Evolutionary conservation across 2,329 filamentous ascomycete genomes (phyloP), one percentile per base, ranked within the genome.

Genomic region (Microdochium bolleyi): DNA sequence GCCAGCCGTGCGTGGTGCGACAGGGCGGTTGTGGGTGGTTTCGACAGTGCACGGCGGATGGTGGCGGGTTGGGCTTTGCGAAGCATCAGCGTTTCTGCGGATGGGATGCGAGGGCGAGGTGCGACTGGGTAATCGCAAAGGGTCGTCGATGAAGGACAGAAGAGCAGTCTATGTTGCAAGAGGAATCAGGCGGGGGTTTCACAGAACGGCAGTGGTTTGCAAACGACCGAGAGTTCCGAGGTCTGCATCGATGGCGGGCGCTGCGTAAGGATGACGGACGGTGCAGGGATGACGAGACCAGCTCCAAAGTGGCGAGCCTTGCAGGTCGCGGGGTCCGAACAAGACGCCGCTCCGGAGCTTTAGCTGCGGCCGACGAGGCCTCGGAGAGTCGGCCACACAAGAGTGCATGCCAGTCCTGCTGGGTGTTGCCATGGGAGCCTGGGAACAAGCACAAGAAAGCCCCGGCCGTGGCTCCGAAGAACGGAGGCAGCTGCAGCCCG

Each of bases 1-100:
- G 59, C 51, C 49, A 61, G 55, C 55, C 60, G 61, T 46, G 41
- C 22, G 41, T 46, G 41, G 4, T 46, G 41, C 41, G 21, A 46
- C n/a, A 24, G 41, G 21, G 41, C 16, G 41, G 9, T 7, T 22
- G 19, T 11, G 41, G n/a, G 41, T 19, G 22, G 13, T 19, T 8
- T 46, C 41, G 41, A 22, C 13, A 46, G 19, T 19, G 21, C 19
- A 19, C 41, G 41, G 19, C 5, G 41, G 19, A 21, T 21, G 41
- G 41, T 21, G 9, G 41, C 30, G 49, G 52, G 52, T 50, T 38
- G 32, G n/a, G 24, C 16, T 46, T 22, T 19, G 50, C 21, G 44
- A 51, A 14, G 24, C 51, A 24, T 44, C 48, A 24, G 41, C 41
- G 41, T 16, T 22, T 46, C 19, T 41, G 37, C 14, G 14, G 37